Percentiles rank a stretch among this genome's conserved stretches.
Conservation (phyloP, 345 rosid species). For the Ceriops tagal region DNA sequence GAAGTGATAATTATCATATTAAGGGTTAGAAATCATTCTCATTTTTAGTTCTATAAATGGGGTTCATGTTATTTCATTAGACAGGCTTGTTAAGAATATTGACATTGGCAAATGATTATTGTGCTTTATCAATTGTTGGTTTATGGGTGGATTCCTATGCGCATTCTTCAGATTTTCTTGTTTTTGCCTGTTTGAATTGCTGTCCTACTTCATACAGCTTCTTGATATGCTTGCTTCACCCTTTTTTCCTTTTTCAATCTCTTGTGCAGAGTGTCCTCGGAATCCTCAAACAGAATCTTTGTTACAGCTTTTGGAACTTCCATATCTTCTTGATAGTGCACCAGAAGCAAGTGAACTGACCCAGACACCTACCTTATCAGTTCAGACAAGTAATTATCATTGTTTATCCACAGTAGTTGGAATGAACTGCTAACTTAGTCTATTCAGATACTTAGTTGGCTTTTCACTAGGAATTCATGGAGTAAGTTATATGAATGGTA, state of each 20-base stretch:
- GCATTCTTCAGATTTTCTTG: no score
- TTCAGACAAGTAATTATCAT: conserved; percentile 40
- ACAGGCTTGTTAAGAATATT: no score
- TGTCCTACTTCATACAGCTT: not conserved
- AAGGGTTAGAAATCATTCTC: no score
- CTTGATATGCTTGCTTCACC: not conserved
- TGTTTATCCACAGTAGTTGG: not conserved
- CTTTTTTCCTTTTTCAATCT: not conserved
- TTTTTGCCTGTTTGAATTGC: no score
- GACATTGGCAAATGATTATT: no score
- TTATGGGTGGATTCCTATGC: no score
- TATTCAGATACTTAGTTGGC: not conserved
- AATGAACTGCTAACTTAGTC: not conserved
- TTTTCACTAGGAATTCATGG: not conserved
- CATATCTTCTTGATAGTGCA: conserved; percentile 65
- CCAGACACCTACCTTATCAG: conserved; percentile 23
- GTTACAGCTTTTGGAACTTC: conserved; percentile 74
- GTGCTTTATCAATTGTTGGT: no score
- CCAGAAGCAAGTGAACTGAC: conserved; percentile 37
- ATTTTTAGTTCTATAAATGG: no score
- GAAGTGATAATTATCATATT: no score
- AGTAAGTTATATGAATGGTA: not conserved
- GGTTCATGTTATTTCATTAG: no score
- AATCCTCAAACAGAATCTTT: conserved; percentile 78
- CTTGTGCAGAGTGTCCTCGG: conserved; percentile 43